Percentiles rank a stretch among this genome's conserved stretches.
phyloP scores from a whole-genome alignment of 768 basidiomycete genomes.

The Candolleomyces efflorescens region DNA sequence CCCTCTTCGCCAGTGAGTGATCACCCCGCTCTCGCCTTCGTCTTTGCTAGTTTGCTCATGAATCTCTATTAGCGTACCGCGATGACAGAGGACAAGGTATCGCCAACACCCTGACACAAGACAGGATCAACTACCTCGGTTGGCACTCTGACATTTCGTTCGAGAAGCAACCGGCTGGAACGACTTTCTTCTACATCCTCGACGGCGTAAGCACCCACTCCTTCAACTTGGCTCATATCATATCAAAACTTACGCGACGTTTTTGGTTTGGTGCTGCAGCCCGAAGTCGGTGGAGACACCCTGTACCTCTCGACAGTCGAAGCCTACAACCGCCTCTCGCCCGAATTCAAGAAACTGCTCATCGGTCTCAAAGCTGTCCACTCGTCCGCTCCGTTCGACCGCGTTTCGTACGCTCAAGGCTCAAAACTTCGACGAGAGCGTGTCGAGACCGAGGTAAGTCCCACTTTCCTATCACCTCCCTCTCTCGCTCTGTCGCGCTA shows the following conservation, averaged over 20 bases:
- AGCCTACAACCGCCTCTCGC: slow-evolving; percentile 16
- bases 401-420: slow-evolving; percentile 15
- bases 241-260: neutral
- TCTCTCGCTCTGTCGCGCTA: no score
- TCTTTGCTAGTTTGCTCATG: no score
- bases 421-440: slow-evolving; percentile 25
- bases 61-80: slow-evolving; percentile 43
- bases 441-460: slow-evolving; percentile 12
- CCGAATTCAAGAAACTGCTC: slow-evolving; percentile 7
- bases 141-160: slow-evolving; percentile 59
- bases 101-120: slow-evolving; percentile 30
- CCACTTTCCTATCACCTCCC: no score
- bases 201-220: slow-evolving; percentile 28
- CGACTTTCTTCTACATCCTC: slow-evolving; percentile 53
- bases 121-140: slow-evolving; percentile 26
- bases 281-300: slow-evolving; percentile 15
- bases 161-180: slow-evolving; percentile 50
- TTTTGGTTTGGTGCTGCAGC: slow-evolving; percentile 4
- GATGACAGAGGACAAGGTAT: slow-evolving; percentile 39
- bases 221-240: neutral
- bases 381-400: slow-evolving; percentile 21
- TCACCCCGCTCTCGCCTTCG: neutral
- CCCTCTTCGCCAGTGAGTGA: slow-evolving; percentile 20
- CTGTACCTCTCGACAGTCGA: slow-evolving; percentile 12
- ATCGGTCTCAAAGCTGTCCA: slow-evolving; percentile 18